A percentile compares a stretch with the other conserved stretches of the same genome.
phyloP scores from a whole-genome alignment of 108 stramenopile genomes.

The Pseudonitzschia delicatissima region DNA sequence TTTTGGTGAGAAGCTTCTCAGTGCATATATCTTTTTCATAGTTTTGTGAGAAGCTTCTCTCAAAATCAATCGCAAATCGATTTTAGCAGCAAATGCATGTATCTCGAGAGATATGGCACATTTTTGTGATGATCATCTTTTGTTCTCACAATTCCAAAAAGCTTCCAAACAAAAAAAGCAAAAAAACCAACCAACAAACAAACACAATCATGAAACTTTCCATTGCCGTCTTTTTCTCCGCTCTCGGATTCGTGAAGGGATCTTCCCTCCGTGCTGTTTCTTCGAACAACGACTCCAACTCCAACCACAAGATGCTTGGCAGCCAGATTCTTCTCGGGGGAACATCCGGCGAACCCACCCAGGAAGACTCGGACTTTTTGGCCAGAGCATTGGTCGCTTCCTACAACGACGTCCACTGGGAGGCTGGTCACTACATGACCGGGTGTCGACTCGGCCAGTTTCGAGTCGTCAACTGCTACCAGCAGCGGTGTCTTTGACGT shows the following conservation, averaged over 20 bases:
- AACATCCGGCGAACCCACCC: background rate
- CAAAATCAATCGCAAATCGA: no score
- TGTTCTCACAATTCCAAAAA: slow-evolving; percentile 5
- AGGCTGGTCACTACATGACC: slow-evolving; percentile 10
- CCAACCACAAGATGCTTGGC: background rate
- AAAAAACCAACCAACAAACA: background rate
- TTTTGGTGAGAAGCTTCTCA: no score
- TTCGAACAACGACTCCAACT: background rate
- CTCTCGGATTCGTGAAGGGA: background rate
- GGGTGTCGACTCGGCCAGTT: no score
- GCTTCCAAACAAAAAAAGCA: background rate
- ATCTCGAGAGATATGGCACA: no score
- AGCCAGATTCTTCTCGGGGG: slow-evolving; percentile 8
- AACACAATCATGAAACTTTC: slow-evolving; percentile 15
- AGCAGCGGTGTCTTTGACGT: background rate
- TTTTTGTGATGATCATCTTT: background rate
- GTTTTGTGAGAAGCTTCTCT: no score
- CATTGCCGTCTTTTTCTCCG: background rate
- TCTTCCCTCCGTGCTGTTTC: background rate
- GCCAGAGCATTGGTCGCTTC: slow-evolving; percentile 12
- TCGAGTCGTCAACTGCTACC: no score
- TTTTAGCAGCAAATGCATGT: no score
- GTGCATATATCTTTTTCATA: no score
- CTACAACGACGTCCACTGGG: slow-evolving; percentile 18
- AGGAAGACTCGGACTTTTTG: slow-evolving; percentile 10